Base-by-base conservation (phyloP, 1,139 yeast species). In the Williopsis jadinii region DNA sequence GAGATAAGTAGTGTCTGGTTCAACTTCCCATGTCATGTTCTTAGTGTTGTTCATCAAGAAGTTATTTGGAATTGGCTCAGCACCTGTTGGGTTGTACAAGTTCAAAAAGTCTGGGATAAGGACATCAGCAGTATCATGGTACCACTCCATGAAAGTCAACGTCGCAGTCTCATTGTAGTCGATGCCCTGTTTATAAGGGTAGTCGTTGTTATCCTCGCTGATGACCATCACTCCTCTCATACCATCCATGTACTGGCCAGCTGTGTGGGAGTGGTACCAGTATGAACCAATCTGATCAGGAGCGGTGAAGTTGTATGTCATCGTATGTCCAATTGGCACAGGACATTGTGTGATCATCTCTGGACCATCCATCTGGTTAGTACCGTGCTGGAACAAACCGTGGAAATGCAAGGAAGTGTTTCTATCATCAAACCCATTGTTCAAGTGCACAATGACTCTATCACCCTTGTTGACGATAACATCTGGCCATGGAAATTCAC, bases 201-300 rank as follows among this genome's bases (percentile, higher is more conserved):
- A 73, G 6, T 6, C 24, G 28, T 70, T 47, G 14, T 68, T 68
- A 49, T 82, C 85, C 45, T 75, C 72, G 50, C 11, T 28, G 30
- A 90, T 80, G 44, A 90, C 73, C 48, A 90, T 73, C 31, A 83
- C 64, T 48, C 87, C 96, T 61, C 95, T 76, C 70, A 88, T 74
- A 49, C 97, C 97, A 61, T 90, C 97, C 55, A 92, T 85, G 58
- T 88, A 90, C 60, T 88, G 95, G 45, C 85, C 82, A 11, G 75
- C 72, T 27, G 85, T 75, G 64, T 90, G 97, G 11, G 96, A 84
- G 63, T 90, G 97, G 68, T 90, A 90, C 97, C 97, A 90, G 69
- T 73, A 90, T 5, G 95, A 76, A 48, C 97, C 97, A 37, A 71
- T 75, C 61, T 90, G 96, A 59, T 80, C 77, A 10, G 71, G 70